Evolutionary conservation across 257 asterid genomes (phyloP), one percentile per base, ranked within the genome.

Genomic region (Verbascum thapsus): DNA sequence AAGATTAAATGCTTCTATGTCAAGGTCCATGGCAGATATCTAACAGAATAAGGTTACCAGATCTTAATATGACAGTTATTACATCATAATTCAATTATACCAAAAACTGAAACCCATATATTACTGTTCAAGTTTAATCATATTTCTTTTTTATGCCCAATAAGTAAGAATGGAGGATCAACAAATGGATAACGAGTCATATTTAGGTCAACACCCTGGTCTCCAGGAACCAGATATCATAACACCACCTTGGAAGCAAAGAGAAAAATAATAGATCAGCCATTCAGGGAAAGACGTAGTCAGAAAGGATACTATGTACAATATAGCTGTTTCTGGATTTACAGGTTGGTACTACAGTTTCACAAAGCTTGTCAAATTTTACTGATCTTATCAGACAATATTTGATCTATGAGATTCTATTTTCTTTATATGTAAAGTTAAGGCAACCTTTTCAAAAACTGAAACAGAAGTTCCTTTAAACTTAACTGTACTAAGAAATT

Each of bases 401-500:
- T 26, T 26, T 19, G 22, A 19, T 49, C 32, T 18, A 11, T 48
- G 19, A 5, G 18, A 38, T 10, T 39, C 44, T 42, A 39, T 58
- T 57, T 13, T 23, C 38, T 49, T 48, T n/a, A 52, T 8, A 68
- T 45, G 22, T 42, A 34, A 63, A 40, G 47, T 76, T 52, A 64
- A 7, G 58, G 7, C 34, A 34, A 39, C 16, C 39, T 58, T 34
- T 54, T 55, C 65, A 63, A 8, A 63, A 59, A 69, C 30, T 40
- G 63, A 68, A 60, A 72, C 40, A 20, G 5, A 18, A 61, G 44
- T 48, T 23, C 12, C 11, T 42, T 48, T 41, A 52, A 59, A 23
- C 61, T 30, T 47, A 22, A n/a, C 15, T 26, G 23, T 42, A 42
- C 15, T 51, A 72, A 26, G 41, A 23, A 64, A 17, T 58, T 16